Percentiles rank a stretch among this genome's conserved stretches.
These are phyloP conservation scores for Malassezia japonica DNA, from an alignment of 1,284 basidiomycete genomes.

Conservation along the genomic window DNA sequence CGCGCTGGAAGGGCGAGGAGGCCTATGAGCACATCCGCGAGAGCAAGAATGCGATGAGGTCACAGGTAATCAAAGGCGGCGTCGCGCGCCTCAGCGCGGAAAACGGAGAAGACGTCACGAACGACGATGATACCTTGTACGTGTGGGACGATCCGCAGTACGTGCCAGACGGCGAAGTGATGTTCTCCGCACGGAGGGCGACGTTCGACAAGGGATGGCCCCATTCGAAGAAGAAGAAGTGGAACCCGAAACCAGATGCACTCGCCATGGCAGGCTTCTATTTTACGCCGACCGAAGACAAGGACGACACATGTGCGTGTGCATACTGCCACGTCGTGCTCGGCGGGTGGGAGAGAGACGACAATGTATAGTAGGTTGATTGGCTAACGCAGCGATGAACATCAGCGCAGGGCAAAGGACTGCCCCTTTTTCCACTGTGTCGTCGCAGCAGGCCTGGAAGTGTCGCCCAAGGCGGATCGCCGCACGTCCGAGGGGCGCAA, in stretches of 20 bases:
- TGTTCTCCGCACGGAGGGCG: conserved; percentile 35
- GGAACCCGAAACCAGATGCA: no score
- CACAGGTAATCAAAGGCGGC: conserved; percentile 4
- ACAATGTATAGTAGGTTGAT: conserved; percentile 36
- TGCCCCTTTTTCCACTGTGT: conserved; percentile 45
- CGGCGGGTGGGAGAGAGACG: conserved; percentile 46
- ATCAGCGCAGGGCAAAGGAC: conserved; percentile 33
- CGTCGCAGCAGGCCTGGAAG: conserved; percentile 5
- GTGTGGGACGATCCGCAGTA: conserved; percentile 23
- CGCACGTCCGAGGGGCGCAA: neutral
- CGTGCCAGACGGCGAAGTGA: conserved; percentile 31
- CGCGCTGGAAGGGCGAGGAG: conserved; percentile 16
- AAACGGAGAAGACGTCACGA: conserved; percentile 5
- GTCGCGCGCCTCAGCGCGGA: conserved; percentile 9
- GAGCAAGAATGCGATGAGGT: neutral
- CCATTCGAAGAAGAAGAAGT: no score
- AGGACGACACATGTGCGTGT: conserved; percentile 43
- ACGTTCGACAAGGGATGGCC: conserved; percentile 43
- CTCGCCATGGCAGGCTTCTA: conserved; percentile 47
- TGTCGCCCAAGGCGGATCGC: neutral
- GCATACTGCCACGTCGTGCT: conserved; percentile 40
- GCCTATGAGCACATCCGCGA: neutral
- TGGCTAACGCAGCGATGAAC: conserved; percentile 27
- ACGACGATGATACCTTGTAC: conserved; percentile 19
- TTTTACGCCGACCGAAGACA: conserved; percentile 34